Percentiles rank a stretch among this genome's conserved stretches.
Conservation (phyloP, 306 rosid genomes). For the Albizia julibrissin region DNA sequence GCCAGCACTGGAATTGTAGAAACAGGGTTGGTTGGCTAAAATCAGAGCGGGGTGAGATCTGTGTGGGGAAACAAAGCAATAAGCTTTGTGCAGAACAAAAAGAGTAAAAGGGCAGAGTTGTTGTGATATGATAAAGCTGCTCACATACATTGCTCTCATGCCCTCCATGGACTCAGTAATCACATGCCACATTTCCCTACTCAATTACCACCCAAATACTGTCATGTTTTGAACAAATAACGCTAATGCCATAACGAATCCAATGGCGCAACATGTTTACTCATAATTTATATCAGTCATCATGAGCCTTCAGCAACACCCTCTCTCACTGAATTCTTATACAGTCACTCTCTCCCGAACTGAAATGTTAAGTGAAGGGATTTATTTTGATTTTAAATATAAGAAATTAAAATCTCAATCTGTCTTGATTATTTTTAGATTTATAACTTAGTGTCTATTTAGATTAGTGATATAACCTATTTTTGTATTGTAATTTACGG, state of each 20-base stretch:
- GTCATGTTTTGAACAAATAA: background rate
- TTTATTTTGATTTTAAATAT: too few relatives aligned
- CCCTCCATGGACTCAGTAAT: background rate
- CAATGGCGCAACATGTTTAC: background rate
- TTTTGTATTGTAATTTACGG: too few relatives aligned
- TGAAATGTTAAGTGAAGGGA: too few relatives aligned
- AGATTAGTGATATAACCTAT: too few relatives aligned
- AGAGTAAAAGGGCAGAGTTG: constrained; percentile 33
- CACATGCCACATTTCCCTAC: background rate
- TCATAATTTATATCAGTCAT: background rate
- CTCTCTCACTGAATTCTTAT: too few relatives aligned
- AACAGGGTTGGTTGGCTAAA: background rate
- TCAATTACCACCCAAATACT: background rate
- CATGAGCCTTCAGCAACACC: too few relatives aligned
- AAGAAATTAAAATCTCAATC: too few relatives aligned
- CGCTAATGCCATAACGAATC: background rate
- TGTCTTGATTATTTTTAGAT: too few relatives aligned
- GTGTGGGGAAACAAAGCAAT: background rate
- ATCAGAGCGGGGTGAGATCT: background rate
- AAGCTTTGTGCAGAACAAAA: background rate
- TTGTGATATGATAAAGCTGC: constrained; percentile 5
- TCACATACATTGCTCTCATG: constrained; percentile 1
- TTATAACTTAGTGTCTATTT: too few relatives aligned
- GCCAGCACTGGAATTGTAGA: background rate
- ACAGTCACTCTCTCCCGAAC: too few relatives aligned